Base-by-base conservation (phyloP, 768 basidiomycete genomes). In the Basidioascus undulatus region DNA sequence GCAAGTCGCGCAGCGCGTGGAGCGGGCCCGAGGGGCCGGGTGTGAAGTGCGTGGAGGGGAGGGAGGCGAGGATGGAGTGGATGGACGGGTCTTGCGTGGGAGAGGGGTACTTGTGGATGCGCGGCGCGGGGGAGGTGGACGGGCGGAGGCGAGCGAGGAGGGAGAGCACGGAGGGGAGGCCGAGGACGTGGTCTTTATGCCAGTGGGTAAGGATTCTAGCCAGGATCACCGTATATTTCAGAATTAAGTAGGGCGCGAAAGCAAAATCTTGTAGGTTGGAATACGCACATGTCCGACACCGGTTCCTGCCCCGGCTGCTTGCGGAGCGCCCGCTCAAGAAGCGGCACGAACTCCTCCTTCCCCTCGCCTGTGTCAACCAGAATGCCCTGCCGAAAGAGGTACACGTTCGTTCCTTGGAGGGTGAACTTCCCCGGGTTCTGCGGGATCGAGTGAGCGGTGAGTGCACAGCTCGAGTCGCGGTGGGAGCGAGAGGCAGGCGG, bases 361-460 rank as follows among this genome's bases (percentile, higher is more conserved):
- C 80, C 82, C 56, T 84, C 75, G 9, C 71, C 82, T 2, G 78
- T 74, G 57, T 86, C 82, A 42, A 86, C 56, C 37, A 86, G 71
- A 23, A 71, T 69, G 56, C 61, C 60, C 39, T 61, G 59, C n/a
- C 82, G 82, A 39, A 84, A 51, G 46, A 86, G 61, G 51, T 86
- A 86, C 3, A 80, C 83, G 51, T 86, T 82, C 5, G 81, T 86
- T 25, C 81, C 81, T 63, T 83, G 80, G 2, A 86, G 62, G 1
- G 79, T 82, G 52, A 79, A 81, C 52, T 76, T 74, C 3, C 81
- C 76, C 11, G 80, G 79, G 51, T 86, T 84, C 79, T 83, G n/a
- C n/a, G n/a, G n/a, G n/a, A n/a, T n/a, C n/a, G n/a, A n/a, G n/a
- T n/a, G n/a, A n/a, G n/a, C n/a, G n/a, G n/a, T n/a, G n/a, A n/a